Percentiles rank a stretch among this genome's conserved stretches.
phyloP scores from a whole-genome alignment of 2,329 filamentous ascomycete species.

The Teratosphaeria destructans region DNA sequence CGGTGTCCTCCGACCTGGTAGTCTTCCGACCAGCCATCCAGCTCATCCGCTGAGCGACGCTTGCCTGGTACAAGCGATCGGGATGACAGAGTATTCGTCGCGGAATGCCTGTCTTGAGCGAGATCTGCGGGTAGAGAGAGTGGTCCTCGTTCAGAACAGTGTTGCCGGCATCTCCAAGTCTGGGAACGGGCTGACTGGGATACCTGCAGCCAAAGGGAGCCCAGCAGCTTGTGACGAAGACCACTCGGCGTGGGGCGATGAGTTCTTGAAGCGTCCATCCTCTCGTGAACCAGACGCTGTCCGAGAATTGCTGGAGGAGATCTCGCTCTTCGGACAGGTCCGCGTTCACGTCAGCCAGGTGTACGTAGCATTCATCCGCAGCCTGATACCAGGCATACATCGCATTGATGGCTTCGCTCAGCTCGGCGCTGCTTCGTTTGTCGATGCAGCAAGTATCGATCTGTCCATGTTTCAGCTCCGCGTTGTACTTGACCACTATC shows the following conservation, averaged over 20 bases:
- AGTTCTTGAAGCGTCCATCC: background rate
- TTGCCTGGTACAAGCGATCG: background rate
- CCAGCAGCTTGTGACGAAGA: background rate
- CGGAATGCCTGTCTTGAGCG: background rate
- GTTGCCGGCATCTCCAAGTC: background rate
- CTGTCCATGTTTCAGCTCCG: no score
- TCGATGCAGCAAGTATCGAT: slow-evolving; percentile 7
- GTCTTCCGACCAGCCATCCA: slow-evolving; percentile 6
- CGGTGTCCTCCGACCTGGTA: slow-evolving; percentile 1
- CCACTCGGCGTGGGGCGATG: background rate
- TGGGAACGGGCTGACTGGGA: background rate
- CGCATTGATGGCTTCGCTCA: slow-evolving; percentile 11
- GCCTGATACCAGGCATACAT: slow-evolving; percentile 23
- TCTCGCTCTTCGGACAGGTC: no score
- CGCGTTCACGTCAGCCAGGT: slow-evolving; percentile 12
- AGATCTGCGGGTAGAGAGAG: background rate
- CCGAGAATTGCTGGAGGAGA: no score
- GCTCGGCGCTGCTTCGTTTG: slow-evolving; percentile 8
- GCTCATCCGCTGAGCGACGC: slow-evolving; percentile 2
- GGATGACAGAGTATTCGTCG: background rate
- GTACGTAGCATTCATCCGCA: slow-evolving; percentile 26
- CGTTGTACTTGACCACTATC: no score
- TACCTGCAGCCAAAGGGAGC: background rate
- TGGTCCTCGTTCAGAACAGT: background rate
- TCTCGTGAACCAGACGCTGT: background rate